Evolutionary conservation across 495 filamentous ascomycete genomes (phyloP).

Genomic region (Diplogelasinospora grovesii): DNA sequence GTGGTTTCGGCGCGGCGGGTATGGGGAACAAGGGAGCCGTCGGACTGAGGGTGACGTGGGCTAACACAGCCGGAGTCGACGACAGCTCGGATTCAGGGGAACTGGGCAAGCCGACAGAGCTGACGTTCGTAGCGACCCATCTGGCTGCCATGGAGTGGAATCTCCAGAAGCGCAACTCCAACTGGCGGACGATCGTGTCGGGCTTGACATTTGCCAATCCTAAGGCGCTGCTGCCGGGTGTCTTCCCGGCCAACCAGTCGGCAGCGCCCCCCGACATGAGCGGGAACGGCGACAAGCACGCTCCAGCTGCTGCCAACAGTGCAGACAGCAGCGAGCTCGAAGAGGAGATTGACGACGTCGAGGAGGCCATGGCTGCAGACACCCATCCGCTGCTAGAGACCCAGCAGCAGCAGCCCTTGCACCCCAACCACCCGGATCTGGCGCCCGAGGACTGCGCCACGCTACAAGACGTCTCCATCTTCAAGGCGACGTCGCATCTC

Average conservation of each 20-base stretch:
- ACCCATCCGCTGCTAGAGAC: conserved; percentile 5
- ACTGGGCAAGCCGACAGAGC: conserved; percentile 41
- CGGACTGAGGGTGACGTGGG: conserved; percentile 59
- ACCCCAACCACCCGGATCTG: conserved; percentile 1
- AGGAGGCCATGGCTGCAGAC: conserved; percentile 11
- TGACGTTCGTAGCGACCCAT: conserved; percentile 87
- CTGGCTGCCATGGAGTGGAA: conserved; percentile 78
- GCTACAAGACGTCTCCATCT: conserved; percentile 50
- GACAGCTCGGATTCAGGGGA: not conserved
- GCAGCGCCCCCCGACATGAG: conserved; percentile 13
- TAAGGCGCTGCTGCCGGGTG: conserved; percentile 19
- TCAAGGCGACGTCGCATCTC: conserved; percentile 64
- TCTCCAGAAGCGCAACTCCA: conserved; percentile 62
- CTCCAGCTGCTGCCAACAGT: conserved; percentile 4
- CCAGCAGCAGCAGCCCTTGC: too few species aligned
- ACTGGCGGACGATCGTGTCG: conserved; percentile 78
- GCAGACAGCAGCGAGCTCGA: conserved; percentile 7
- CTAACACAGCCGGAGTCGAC: conserved; percentile 3
- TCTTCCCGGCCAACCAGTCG: conserved; percentile 9
- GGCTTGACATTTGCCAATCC: conserved; percentile 64
- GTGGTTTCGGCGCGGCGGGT: conserved; percentile 72
- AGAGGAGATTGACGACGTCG: conserved; percentile 24
- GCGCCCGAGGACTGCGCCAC: conserved; percentile 8
- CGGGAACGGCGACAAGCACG: conserved; percentile 13
- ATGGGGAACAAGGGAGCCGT: conserved; percentile 97